These are phyloP conservation scores for Wilcoxina mikolae DNA, from an alignment of 495 filamentous ascomycete genomes.

Conservation along the genomic window DNA sequence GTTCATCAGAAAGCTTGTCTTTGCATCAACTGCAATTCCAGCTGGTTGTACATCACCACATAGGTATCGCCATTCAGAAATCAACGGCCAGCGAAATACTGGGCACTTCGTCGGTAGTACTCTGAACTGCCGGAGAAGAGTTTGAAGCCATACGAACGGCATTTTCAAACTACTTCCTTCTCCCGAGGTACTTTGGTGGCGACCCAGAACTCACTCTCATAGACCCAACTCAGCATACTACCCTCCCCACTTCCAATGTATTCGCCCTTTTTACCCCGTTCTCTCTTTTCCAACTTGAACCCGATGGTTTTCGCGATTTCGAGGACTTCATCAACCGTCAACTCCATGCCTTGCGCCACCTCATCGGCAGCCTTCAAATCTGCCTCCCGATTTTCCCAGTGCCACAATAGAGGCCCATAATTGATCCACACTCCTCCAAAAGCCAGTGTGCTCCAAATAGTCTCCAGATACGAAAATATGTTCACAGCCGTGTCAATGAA, in stretches of 20 bases:
- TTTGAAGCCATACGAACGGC: too few species aligned
- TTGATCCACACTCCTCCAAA: slow-evolving; percentile 37
- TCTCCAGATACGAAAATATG: slow-evolving; percentile 34
- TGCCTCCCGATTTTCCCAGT: slow-evolving; percentile 20
- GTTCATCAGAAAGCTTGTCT: slow-evolving; percentile 2
- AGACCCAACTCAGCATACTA: slow-evolving; percentile 29
- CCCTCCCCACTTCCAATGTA: slow-evolving; percentile 27
- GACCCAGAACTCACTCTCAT: slow-evolving; percentile 31
- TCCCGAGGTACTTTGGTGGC: slow-evolving; percentile 17
- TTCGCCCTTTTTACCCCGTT: slow-evolving; percentile 20
- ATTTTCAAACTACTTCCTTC: slow-evolving; percentile 11
- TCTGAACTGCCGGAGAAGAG: too few species aligned
- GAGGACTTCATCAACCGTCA: slow-evolving; percentile 30
- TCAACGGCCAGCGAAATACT: slow-evolving; percentile 4
- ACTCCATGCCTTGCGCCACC: slow-evolving; percentile 23
- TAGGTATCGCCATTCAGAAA: background rate
- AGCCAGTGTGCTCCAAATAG: slow-evolving; percentile 31
- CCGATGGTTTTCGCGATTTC: slow-evolving; percentile 23
- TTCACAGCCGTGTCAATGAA: slow-evolving; percentile 40
- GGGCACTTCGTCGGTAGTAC: too few species aligned
- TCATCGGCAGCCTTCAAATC: slow-evolving; percentile 12
- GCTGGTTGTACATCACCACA: slow-evolving; percentile 3
- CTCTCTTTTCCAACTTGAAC: slow-evolving; percentile 27
- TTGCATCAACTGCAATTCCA: slow-evolving; percentile 9
- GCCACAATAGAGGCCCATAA: slow-evolving; percentile 34